Evolutionary conservation across 768 basidiomycete species (phyloP).

Genomic region (Serendipita sp.): DNA sequence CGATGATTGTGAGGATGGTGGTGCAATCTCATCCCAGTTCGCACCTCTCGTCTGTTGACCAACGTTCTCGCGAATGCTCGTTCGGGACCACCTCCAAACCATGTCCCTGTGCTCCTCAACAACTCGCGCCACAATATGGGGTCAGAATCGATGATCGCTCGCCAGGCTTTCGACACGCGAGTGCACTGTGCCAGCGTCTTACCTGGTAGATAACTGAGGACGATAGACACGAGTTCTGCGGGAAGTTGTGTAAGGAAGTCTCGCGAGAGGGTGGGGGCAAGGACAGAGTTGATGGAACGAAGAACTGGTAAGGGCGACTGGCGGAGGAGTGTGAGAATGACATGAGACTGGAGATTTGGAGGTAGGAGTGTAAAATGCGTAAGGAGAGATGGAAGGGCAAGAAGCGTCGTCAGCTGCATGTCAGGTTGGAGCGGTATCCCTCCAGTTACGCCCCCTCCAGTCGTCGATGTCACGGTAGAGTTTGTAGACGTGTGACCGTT

Average conservation of each 20-base stretch:
- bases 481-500: conserved; percentile 33
- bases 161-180: conserved; percentile 79
- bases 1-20: neutral
- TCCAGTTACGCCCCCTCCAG: conserved; percentile 24
- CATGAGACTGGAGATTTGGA: conserved; percentile 73
- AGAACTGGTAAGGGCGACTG: conserved; percentile 85
- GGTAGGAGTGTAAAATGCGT: conserved; percentile 69
- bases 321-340: conserved; percentile 80
- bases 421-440: conserved; percentile 69
- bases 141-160: conserved; percentile 81
- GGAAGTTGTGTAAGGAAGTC: conserved; percentile 90
- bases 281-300: conserved; percentile 72
- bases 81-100: conserved; percentile 80
- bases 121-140: conserved; percentile 80
- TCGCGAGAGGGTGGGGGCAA: conserved; percentile 79
- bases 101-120: conserved; percentile 66
- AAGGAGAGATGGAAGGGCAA: conserved; percentile 72
- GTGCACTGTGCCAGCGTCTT: conserved; percentile 72
- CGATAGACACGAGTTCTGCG: conserved; percentile 77
- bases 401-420: conserved; percentile 61
- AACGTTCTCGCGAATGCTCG: conserved; percentile 62
- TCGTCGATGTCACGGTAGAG: conserved; percentile 62
- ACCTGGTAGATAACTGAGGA: conserved; percentile 73
- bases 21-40: conserved; percentile 21
- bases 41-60: conserved; percentile 35